Conservation (phyloP, 2,329 filamentous ascomycete genomes). For the Dactylellina leptospora region DNA sequence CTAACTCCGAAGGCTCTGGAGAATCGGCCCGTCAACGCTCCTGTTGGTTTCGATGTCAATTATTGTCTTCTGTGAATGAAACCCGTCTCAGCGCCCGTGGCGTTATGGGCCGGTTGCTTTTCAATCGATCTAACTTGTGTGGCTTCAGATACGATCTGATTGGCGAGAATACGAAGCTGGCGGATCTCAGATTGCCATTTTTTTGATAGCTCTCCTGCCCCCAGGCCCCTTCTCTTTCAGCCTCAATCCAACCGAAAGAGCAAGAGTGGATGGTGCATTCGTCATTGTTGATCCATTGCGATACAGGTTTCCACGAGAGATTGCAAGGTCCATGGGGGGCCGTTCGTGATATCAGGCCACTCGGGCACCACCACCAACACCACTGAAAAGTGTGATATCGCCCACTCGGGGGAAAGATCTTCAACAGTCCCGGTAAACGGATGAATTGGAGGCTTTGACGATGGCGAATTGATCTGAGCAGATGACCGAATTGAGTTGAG, state of each 20-base stretch:
- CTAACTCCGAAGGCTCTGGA: too few species aligned
- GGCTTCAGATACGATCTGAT: slow-evolving; percentile 40
- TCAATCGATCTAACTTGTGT: slow-evolving; percentile 15
- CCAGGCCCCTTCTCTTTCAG: slow-evolving; percentile 11
- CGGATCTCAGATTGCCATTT: slow-evolving; percentile 8
- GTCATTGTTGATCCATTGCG: slow-evolving; percentile 6
- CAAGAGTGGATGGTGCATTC: slow-evolving; percentile 5
- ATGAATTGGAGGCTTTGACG: neutral
- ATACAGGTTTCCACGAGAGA: neutral
- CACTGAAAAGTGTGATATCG: slow-evolving; percentile 7
- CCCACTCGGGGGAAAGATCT: slow-evolving; percentile 41
- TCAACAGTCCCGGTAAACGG: slow-evolving; percentile 17
- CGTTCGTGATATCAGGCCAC: slow-evolving; percentile 36
- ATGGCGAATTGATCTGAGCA: slow-evolving; percentile 4
- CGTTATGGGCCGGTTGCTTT: slow-evolving; percentile 6
- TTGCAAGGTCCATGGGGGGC: slow-evolving; percentile 15
- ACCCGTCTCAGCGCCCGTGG: slow-evolving; percentile 24
- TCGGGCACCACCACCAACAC: slow-evolving; percentile 24
- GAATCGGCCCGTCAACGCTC: too few species aligned
- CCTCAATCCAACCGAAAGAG: slow-evolving; percentile 7
- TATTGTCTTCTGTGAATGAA: neutral
- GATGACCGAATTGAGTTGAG: neutral
- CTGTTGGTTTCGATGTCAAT: too few species aligned
- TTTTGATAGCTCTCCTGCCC: neutral
- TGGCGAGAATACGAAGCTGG: slow-evolving; percentile 26